phyloP scores from a whole-genome alignment of 176 grass and related monocot genomes.

The Bothriochloa decipiens region DNA sequence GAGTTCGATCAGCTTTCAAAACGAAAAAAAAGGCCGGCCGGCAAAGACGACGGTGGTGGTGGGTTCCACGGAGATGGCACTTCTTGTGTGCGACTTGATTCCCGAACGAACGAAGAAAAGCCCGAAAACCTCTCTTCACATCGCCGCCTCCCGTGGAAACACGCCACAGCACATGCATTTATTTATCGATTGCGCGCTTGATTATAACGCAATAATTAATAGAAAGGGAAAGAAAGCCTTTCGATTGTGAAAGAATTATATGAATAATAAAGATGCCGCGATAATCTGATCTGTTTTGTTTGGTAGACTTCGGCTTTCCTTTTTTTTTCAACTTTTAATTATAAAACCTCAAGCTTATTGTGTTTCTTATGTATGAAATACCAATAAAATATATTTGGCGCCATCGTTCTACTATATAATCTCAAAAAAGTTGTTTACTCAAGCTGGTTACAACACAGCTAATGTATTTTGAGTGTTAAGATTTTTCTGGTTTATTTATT shows the following conservation, averaged over 20 bases:
- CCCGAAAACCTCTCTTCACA: slow-evolving; percentile 5
- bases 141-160: slow-evolving; percentile 19
- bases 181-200: neutral
- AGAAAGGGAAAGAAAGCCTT: neutral
- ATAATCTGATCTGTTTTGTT: neutral
- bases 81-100: neutral
- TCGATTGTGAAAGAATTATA: neutral
- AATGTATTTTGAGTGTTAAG: too few species aligned
- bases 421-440: neutral
- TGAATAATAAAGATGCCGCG: neutral
- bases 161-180: neutral
- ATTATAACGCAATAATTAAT: neutral
- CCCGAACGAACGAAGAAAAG: neutral
- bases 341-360: too few species aligned
- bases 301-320: neutral
- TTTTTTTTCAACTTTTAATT: too few species aligned
- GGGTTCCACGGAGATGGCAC: neutral
- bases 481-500: too few species aligned
- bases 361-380: neutral
- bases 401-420: too few species aligned
- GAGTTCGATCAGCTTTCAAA: neutral
- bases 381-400: neutral
- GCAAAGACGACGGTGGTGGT: slow-evolving; percentile 4
- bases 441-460: too few species aligned
- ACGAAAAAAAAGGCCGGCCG: neutral